Base-by-base conservation (phyloP, 768 basidiomycete genomes). In the Lactifluus volemus region DNA sequence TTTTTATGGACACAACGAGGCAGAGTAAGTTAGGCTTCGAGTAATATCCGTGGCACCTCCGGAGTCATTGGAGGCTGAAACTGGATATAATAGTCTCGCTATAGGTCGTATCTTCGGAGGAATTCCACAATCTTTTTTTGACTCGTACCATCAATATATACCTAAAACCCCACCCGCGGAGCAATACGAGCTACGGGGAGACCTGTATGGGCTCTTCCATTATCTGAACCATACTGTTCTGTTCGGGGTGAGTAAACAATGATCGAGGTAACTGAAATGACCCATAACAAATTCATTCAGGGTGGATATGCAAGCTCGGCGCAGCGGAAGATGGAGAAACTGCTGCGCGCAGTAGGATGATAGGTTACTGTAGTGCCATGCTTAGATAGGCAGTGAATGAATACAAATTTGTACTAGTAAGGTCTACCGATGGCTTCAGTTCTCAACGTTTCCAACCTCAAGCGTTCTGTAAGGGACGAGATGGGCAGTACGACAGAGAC, bases 71-170 rank as follows among this genome's bases (percentile, higher is more conserved):
- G 19, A 15, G 45, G n/a, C 45, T 54, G 34, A 57, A 55, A 21
- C 29, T 39, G 42, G 42, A 36, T 12, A 47, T 25, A 41, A 19
- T 61, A 89, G 89, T 63, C 79, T 92, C 45, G 84, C 86, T 0
- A 89, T 91, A 48, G 83, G 83, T n/a, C 77, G 85, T 45, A 87
- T 91, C 29, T 92, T 92, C 65, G 88, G 89, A 2, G 89, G 89
- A 5, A 82, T 91, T 61, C 82, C 87, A 1, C 60, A 69, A 25
- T 70, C 76, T 0, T 91, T 91, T 72, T 88, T 82, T 68, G 71
- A 75, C 29, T 78, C 79, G 19, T 92, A 92, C 66, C 85, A 89
- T 64, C 63, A 81, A 50, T 61, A 83, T 64, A 73, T 78, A 32
- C 84, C 85, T 0, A 89, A 84, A 69, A 76, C 84, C 1, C 79